Base-by-base conservation (phyloP, 2,329 filamentous ascomycete genomes). In the Aureobasidium melanogenum region DNA sequence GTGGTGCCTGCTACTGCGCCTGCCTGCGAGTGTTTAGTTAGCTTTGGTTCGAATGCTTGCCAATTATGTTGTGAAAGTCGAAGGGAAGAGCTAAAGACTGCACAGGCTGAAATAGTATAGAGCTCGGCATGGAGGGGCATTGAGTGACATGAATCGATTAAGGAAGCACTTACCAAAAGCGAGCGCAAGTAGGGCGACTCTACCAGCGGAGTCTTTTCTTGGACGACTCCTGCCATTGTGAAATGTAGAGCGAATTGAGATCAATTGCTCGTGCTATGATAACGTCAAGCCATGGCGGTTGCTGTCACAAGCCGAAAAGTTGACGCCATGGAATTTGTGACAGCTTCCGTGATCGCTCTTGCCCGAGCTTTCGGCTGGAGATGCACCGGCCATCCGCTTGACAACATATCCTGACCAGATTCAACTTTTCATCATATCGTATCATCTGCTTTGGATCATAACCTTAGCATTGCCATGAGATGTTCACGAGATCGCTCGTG, bases 1-100 rank as follows among this genome's bases (percentile, higher is more conserved):
- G 92, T 96, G 51, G 94, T 94, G 72, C 94, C 94, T 67, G 94
- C 94, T 67, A 97, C 79, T 71, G 87, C 94, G 74, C 94, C 94
- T 67, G 94, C 91, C 80, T 88, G 69, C 52, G 59, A 64, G 66
- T 57, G 62, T 56, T 51, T 60, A 55, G 41, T 39, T 14, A 34
- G 50, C 48, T 39, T 17, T 9, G 24, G 51, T n/a, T 41, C 34
- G 1, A 8, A 19, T 34, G 43, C 46, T 26, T 30, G 19, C 28
- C 50, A n/a, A 43, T 43, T 8, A 43, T 43, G 7, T 22, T 41
- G 15, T 43, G 61, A 26, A n/a, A 41, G n/a, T 3, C 6, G 9
- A 22, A n/a, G 5, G 24, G 24, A 26, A 17, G 1, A 15, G 7
- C 7, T 28, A 3, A 3, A 2, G 2, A 43, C 2, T 39, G 8